phyloP scores from a whole-genome alignment of 75 land plant genomes.

The Picea glauca region DNA sequence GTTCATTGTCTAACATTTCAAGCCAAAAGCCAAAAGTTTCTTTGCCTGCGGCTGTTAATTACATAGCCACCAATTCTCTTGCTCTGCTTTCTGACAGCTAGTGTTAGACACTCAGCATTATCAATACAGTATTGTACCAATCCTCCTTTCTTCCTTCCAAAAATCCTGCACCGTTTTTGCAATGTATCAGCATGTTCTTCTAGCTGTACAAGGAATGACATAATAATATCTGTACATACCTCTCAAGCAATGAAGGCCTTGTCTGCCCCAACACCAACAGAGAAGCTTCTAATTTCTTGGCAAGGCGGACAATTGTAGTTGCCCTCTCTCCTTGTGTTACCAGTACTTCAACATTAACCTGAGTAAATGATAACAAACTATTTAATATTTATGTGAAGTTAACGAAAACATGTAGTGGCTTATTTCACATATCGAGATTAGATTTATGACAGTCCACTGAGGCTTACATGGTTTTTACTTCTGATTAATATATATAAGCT shows the following conservation, averaged over 20 bases:
- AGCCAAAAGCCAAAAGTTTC: conserved; percentile 31
- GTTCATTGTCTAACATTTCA: conserved; percentile 29
- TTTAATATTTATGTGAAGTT: too few species aligned
- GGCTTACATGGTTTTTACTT: too few species aligned
- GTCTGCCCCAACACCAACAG: conserved; percentile 64
- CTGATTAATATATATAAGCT: too few species aligned
- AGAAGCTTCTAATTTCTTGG: conserved; percentile 68
- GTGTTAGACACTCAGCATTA: conserved; percentile 27
- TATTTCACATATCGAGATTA: too few species aligned
- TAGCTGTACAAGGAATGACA: neutral
- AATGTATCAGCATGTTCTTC: neutral
- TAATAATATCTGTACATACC: neutral
- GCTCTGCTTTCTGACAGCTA: conserved; percentile 30
- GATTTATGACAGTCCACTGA: too few species aligned
- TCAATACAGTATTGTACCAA: conserved; percentile 17
- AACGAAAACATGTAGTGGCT: too few species aligned
- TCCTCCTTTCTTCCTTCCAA: conserved; percentile 8
- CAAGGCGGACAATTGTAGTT: conserved; percentile 63
- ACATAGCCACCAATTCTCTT: conserved; percentile 21
- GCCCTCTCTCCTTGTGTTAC: conserved; percentile 56
- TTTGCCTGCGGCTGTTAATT: conserved; percentile 23
- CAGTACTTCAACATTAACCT: conserved; percentile 43
- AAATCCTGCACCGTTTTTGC: conserved; percentile 46
- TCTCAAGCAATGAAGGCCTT: conserved; percentile 41
- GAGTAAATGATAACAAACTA: too few species aligned